Percentiles rank a stretch among this genome's conserved stretches.
These are phyloP conservation scores for Mortierella sp. DNA, from an alignment of 371 early-diverging fungal species.

Conservation along the genomic window DNA sequence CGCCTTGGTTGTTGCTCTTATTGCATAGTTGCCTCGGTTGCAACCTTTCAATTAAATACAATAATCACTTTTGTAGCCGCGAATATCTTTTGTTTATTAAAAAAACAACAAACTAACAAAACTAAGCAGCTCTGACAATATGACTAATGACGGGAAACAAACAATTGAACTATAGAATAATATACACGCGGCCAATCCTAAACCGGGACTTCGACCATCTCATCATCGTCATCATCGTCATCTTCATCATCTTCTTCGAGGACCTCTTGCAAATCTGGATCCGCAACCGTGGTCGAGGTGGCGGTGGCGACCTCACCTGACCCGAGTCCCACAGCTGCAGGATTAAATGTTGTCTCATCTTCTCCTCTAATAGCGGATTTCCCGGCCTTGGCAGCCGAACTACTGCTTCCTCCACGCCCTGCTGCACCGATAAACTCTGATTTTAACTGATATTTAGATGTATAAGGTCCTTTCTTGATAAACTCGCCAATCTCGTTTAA, in stretches of 20 bases:
- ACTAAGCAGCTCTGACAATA: neutral
- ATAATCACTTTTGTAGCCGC: neutral
- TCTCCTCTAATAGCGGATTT: constrained; percentile 27
- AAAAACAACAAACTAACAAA: constrained; percentile 13
- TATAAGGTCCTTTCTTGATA: constrained; percentile 89
- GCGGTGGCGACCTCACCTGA: constrained; percentile 28
- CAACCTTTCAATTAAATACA: neutral
- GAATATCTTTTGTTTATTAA: neutral
- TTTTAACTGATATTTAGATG: constrained; percentile 86
- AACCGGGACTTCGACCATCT: constrained; percentile 42
- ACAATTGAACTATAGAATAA: neutral
- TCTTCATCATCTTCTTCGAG: constrained; percentile 62
- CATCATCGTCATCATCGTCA: constrained; percentile 57
- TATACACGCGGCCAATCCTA: neutral
- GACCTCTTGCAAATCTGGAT: constrained; percentile 55
- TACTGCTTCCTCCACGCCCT: constrained; percentile 31
- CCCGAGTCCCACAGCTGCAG: constrained; percentile 50
- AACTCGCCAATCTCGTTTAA: constrained; percentile 83
- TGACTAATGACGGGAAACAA: neutral
- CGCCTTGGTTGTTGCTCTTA: neutral
- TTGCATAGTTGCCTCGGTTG: neutral
- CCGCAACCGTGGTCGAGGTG: constrained; percentile 47
- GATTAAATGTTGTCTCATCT: constrained; percentile 52
- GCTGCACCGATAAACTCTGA: constrained; percentile 77
- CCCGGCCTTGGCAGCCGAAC: constrained; percentile 13